Evolutionary conservation across 352 stramenopile species (phyloP).

Genomic region (Pythium guiyangense): DNA sequence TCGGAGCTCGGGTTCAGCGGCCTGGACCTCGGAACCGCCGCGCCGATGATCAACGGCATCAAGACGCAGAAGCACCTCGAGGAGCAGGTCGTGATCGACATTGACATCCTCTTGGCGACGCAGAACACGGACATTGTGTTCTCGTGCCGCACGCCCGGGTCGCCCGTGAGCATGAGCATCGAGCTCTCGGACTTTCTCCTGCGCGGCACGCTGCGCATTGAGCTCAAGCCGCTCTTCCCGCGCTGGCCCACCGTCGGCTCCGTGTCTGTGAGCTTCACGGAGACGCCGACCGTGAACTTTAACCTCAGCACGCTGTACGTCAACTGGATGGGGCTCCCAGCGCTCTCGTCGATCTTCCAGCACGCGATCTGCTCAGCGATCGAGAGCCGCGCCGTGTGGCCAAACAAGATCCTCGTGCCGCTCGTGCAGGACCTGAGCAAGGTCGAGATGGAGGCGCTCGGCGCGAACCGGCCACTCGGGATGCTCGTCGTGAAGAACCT

Average conservation of each 20-base stretch:
- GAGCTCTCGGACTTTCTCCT: conserved; percentile 41
- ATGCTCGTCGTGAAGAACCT: conserved; percentile 36
- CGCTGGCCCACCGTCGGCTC: conserved; percentile 39
- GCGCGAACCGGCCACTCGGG: conserved; percentile 30
- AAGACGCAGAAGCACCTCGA: conserved; percentile 34
- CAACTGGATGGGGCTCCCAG: conserved; percentile 40
- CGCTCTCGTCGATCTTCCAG: conserved; percentile 36
- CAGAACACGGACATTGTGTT: conserved; percentile 44
- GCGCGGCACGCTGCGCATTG: conserved; percentile 31
- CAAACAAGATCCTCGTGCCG: conserved; percentile 39
- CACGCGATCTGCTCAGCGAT: conserved; percentile 30
- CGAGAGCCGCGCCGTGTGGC: conserved; percentile 31
- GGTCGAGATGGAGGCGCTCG: conserved; percentile 37
- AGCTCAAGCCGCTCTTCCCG: conserved; percentile 42
- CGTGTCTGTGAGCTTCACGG: conserved; percentile 35
- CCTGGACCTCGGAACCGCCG: conserved; percentile 33
- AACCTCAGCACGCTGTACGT: conserved; percentile 36
- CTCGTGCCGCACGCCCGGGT: conserved; percentile 30
- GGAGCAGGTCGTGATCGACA: conserved; percentile 39
- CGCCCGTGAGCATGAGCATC: conserved; percentile 29
- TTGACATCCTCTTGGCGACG: conserved; percentile 36
- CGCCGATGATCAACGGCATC: conserved; percentile 40
- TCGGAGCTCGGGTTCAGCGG: conserved; percentile 35
- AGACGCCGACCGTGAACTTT: conserved; percentile 42
- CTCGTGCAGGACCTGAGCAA: conserved; percentile 42